Conservation (phyloP, 2,329 filamentous ascomycete genomes). For the Tolypocladium album region DNA sequence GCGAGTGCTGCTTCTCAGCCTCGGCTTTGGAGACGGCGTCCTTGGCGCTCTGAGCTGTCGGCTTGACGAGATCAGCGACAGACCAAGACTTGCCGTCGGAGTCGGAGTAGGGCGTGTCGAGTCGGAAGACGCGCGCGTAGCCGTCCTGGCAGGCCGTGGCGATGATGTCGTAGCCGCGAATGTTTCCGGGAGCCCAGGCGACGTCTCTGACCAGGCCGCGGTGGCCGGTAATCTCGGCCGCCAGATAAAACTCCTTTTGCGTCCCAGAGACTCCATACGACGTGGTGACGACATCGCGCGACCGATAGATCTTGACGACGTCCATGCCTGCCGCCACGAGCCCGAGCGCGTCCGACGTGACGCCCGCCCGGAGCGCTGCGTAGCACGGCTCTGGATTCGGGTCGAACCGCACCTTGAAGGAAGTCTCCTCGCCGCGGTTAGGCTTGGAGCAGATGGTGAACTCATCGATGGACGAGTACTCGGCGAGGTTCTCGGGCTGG, state of each 20-base stretch:
- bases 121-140: conserved; percentile 75
- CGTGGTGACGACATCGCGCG: conserved; percentile 44
- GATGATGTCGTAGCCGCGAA: conserved; percentile 79
- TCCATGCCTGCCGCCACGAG: conserved; percentile 83
- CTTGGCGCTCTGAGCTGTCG: conserved; percentile 13
- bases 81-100: conserved; percentile 41
- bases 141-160: conserved; percentile 93
- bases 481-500: conserved; percentile 67
- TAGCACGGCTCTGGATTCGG: conserved; percentile 76
- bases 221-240: conserved; percentile 64
- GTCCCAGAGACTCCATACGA: conserved; percentile 41
- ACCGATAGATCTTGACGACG: conserved; percentile 72
- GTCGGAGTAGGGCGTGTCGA: conserved; percentile 47
- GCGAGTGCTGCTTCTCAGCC: conserved; percentile 15
- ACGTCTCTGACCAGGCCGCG: conserved; percentile 74
- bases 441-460: conserved; percentile 64
- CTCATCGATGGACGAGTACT: conserved; percentile 66
- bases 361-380: conserved; percentile 66
- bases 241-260: conserved; percentile 75
- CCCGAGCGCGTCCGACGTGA: conserved; percentile 66
- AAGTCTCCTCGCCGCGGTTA: conserved; percentile 71
- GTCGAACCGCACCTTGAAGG: conserved; percentile 80
- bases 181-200: conserved; percentile 86
- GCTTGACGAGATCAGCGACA: conserved; percentile 30
- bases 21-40: conserved; percentile 18